These are phyloP conservation scores for Leccinum subatratum DNA, from an alignment of 1,284 basidiomycete species.

Conservation along the genomic window DNA sequence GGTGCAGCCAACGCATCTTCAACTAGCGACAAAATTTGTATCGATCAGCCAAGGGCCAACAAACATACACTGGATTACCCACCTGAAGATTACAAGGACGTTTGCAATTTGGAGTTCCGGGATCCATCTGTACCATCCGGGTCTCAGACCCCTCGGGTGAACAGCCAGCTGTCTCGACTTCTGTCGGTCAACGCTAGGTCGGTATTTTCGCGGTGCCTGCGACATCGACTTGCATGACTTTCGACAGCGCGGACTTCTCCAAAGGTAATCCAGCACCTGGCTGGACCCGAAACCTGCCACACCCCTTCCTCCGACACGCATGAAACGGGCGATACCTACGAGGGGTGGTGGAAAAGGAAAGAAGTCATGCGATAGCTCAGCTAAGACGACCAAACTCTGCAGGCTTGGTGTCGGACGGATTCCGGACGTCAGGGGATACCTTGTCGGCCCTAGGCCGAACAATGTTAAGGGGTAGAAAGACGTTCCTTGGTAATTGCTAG, in stretches of 20 bases:
- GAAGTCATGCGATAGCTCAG: slow-evolving; percentile 1
- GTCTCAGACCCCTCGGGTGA: slow-evolving; percentile 16
- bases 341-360: slow-evolving; percentile 23
- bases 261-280: slow-evolving; percentile 5
- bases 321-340: slow-evolving; percentile 3
- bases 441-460: slow-evolving; percentile 9
- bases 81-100: neutral
- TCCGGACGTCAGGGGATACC: slow-evolving; percentile 4
- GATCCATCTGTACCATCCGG: slow-evolving; percentile 2
- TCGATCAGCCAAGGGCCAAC: too few species aligned
- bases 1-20: too few species aligned
- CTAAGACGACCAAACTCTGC: slow-evolving; percentile 5
- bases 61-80: too few species aligned
- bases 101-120: neutral
- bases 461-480: neutral
- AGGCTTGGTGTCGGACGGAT: slow-evolving; percentile 8
- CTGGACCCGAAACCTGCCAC: slow-evolving; percentile 1
- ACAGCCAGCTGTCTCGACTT: slow-evolving; percentile 9
- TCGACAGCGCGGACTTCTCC: neutral
- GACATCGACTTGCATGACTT: slow-evolving; percentile 12
- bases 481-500: neutral
- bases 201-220: slow-evolving; percentile 12
- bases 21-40: too few species aligned
- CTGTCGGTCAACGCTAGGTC: slow-evolving; percentile 8
- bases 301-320: slow-evolving; percentile 9